Base-by-base conservation (phyloP, 148 eudicot species). In the Cornus florida region DNA sequence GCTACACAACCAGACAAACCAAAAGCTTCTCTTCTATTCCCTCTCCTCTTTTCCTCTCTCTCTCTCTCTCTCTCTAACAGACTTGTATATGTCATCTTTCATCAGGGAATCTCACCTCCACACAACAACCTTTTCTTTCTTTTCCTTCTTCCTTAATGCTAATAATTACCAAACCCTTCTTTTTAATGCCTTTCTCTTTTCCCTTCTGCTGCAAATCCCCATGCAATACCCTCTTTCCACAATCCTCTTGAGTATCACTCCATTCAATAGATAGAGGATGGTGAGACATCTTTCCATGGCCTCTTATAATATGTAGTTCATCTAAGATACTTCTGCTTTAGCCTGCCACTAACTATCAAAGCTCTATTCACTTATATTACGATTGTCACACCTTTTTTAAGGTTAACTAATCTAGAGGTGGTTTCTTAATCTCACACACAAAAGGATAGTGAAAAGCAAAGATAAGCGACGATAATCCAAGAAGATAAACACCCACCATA, bases 91-190 rank as follows among this genome's bases (percentile, higher is more conserved):
- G 88, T 88, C 90, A 88, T 88, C 88, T 86, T 82, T 86, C 89
- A 82, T 59, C 84, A 86, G 83, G 88, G 94, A 92, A 92, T 92
- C 92, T 90, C 87, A 90, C 88, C 86, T 81, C 72, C 83, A 78
- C 79, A 69, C 67, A 60, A 73, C 73, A 60, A 31, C 66, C 85
- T 84, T 86, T 83, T 78, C 80, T 84, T 84, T 81, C 81, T 80
- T 75, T 75, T 77, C 75, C 48, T 80, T 81, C 84, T 84, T 68
- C 80, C 85, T 88, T 84, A 80, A 46, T 81, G 46, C 85, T 84
- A 86, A 90, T 87, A 82, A 94, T 92, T 82, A 80, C 82, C 69
- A 82, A 75, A 64, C 78, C 76, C 35, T 33, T 33, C 83, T 83
- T 84, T 84, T 84, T 35, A 67, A 75, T 80, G 74, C 83, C 83